Evolutionary conservation across 1,284 basidiomycete genomes (phyloP), one percentile per base, ranked within the genome.

Genomic region (Cystodermella granulosa): DNA sequence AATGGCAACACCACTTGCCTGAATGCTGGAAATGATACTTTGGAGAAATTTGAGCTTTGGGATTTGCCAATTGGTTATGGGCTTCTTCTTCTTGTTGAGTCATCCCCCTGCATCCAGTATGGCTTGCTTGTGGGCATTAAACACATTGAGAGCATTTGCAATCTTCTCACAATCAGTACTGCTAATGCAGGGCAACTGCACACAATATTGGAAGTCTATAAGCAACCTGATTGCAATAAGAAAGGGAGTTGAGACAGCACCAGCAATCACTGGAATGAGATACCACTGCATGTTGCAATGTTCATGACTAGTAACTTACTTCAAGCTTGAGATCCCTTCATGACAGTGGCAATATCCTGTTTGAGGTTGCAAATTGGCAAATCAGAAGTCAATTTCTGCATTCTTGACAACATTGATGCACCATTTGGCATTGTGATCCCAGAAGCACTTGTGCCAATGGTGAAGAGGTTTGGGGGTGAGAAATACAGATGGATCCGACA

Each of bases 1-100:
- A 21, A 52, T 49, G 2, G 55, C 38, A 3, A 46, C 54, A 1
- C 65, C 59, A 26, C 54, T 55, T 2, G n/a, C 31, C 0, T 31
- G 22, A 15, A 65, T 61, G 43, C 51, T 62, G 0, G 52, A 48
- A 15, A 53, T 46, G 2, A 67, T 53, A 31, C 50, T 61, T 24
- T 66, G 65, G 24, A 67, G 42, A 18, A 63, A 51, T 41, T 66
- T 59, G 0, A 67, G 42, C 38, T 67, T 67, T 1, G 59, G 60
- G 21, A 64, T 64, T 8, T 57, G 28, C 55, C 57, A 62, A 42
- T 57, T 42, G 5, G 53, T 20, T 15, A 59, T 57, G 1, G 48
- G 34, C 13, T 28, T 43, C 8, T 47, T 43, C 44, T 53, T 55
- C 14, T 31, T 31, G 28, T 55, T 55, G 3, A 23, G 26, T 2